phyloP scores from a whole-genome alignment of 2,329 filamentous ascomycete genomes.

The Beauveria asiatica region DNA sequence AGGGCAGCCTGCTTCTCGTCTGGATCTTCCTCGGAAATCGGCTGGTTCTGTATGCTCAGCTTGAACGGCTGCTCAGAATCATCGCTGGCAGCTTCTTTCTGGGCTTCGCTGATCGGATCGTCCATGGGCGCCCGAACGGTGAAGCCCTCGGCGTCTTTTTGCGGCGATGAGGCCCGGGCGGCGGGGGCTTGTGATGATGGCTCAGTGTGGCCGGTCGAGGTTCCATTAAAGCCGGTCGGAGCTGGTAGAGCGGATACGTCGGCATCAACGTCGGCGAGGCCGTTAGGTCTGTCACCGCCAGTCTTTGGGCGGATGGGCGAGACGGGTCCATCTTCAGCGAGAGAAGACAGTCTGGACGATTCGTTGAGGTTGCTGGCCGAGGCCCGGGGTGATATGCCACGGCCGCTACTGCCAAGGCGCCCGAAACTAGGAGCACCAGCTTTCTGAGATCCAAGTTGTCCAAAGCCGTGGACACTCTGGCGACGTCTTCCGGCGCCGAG shows the following conservation, averaged over 20 bases:
- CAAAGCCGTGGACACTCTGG: slow-evolving; percentile 59
- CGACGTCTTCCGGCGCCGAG: slow-evolving; percentile 48
- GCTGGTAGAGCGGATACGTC: background rate
- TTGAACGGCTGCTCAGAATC: slow-evolving; percentile 64
- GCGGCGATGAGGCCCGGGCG: slow-evolving; percentile 28
- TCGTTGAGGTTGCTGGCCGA: slow-evolving; percentile 53
- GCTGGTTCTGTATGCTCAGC: slow-evolving; percentile 69
- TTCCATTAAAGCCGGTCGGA: background rate
- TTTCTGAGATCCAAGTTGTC: slow-evolving; percentile 47
- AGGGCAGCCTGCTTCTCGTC: slow-evolving; percentile 65
- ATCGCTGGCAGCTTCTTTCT: slow-evolving; percentile 52
- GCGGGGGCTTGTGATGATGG: slow-evolving; percentile 28
- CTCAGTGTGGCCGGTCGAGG: background rate
- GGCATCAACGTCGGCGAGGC: background rate
- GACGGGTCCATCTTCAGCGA: slow-evolving; percentile 44
- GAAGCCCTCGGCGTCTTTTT: slow-evolving; percentile 68
- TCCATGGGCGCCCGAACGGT: slow-evolving; percentile 58
- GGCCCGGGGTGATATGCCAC: slow-evolving; percentile 43
- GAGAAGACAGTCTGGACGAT: slow-evolving; percentile 44
- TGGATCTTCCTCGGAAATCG: slow-evolving; percentile 69
- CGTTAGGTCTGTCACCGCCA: slow-evolving; percentile 4
- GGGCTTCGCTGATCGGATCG: slow-evolving; percentile 62
- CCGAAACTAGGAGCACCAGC: slow-evolving; percentile 45
- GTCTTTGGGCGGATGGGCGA: slow-evolving; percentile 9
- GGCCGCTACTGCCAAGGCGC: slow-evolving; percentile 54